Conservation (phyloP, 257 asterid genomes). For the Scutellaria galericulata region DNA sequence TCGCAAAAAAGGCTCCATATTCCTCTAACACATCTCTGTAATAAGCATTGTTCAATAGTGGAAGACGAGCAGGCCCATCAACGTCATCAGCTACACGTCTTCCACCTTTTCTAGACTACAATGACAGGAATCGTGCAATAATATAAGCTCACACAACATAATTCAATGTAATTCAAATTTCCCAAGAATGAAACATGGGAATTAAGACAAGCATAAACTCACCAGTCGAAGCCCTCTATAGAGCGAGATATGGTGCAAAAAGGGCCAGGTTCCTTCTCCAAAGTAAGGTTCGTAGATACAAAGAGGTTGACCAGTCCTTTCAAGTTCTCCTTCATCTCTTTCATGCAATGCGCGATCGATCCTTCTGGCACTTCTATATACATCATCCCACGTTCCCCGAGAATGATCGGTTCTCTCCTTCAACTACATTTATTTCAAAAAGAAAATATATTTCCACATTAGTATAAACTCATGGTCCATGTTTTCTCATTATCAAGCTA, state of each 20-base stretch:
- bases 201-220: constrained; percentile 29
- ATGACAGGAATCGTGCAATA: constrained; percentile 36
- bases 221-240: constrained; percentile 91
- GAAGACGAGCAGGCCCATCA: constrained; percentile 85
- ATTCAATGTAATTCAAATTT: background rate
- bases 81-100: constrained; percentile 84
- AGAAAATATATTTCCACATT: background rate
- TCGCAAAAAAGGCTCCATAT: constrained; percentile 83
- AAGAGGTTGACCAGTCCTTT: constrained; percentile 91
- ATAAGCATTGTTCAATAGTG: constrained; percentile 63
- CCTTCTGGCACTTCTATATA: constrained; percentile 75
- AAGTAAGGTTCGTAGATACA: constrained; percentile 87
- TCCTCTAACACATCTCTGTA: constrained; percentile 83
- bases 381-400: constrained; percentile 90
- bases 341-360: constrained; percentile 78
- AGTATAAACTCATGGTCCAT: constrained; percentile 17
- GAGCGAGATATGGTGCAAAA: constrained; percentile 77
- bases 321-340: constrained; percentile 95
- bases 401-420: constrained; percentile 88
- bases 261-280: constrained; percentile 95
- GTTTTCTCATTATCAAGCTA: constrained; percentile 14
- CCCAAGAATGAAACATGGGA: too few relatives aligned
- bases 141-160: background rate
- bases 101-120: constrained; percentile 73
- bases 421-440: constrained; percentile 53